Evolutionary conservation across 345 rosid species (phyloP), one percentile per base, ranked within the genome.

Genomic region (Salix exigua): DNA sequence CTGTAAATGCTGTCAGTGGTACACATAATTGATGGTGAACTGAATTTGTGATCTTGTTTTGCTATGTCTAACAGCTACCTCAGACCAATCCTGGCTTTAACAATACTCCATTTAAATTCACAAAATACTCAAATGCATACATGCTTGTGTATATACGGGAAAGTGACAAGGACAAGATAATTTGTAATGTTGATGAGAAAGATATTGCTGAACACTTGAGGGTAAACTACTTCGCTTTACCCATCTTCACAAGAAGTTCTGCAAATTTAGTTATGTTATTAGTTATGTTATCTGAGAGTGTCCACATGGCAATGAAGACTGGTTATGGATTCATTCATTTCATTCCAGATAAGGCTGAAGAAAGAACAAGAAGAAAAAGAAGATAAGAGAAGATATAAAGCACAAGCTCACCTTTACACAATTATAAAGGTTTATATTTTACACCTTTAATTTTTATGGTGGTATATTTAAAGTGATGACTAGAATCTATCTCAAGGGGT

Each of bases 61-160:
- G 30, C 63, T 62, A 14, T 64, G 72, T 84, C 42, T 82, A 72
- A 78, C 91, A 96, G 97, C 84, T 96, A 72, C 98, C 91, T 4
- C 97, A 91, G 83, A 89, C 91, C 55, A 96, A 92, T 86, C 97
- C 96, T 37, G 99, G 97, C 77, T 96, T 96, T 83, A 93, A 93
- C 84, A 93, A 89, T 83, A 86, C 92, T 74, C 95, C 95, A 66
- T 92, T 94, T 76, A 92, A 96, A 76, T 93, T 91, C 85, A 92
- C 98, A 62, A 93, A 96, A 81, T 89, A 92, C 79, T 93, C 98
- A 58, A 96, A 96, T 84, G 99, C 99, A 26, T 96, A 96, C 86
- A 96, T 96, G 99, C 95, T 96, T 84, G 99, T 96, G 73, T 96
- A 96, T 75, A 90, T 96, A 74, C 97, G 99, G 71, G 98, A 96